phyloP scores from a whole-genome alignment of 331 rosid species.

The Acacia pycnantha region DNA sequence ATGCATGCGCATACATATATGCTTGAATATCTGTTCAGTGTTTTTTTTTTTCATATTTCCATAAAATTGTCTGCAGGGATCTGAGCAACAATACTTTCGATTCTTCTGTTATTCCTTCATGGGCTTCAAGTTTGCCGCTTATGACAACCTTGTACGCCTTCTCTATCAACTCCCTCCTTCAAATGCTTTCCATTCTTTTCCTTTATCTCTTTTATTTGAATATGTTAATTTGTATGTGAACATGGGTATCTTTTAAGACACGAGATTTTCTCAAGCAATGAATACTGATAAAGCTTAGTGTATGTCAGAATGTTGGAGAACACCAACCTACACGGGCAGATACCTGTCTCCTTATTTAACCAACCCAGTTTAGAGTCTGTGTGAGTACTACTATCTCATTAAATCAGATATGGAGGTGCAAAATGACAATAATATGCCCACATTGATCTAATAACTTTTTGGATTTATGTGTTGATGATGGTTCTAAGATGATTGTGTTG shows the following conservation, averaged over 20 bases:
- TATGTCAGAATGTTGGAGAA: constrained; percentile 42
- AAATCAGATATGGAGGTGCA: background rate
- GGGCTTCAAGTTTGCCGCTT: constrained; percentile 43
- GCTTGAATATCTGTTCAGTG: background rate
- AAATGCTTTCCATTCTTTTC: background rate
- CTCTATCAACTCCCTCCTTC: constrained; percentile 6
- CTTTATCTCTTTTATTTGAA: background rate
- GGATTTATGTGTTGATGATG: constrained; percentile 14
- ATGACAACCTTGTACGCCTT: constrained; percentile 63
- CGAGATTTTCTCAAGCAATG: background rate
- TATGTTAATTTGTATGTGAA: background rate
- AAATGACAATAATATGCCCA: background rate
- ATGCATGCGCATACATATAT: background rate
- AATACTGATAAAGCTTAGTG: background rate
- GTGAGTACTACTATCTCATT: constrained; percentile 39
- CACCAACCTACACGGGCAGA: constrained; percentile 31
- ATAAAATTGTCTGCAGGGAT: constrained; percentile 54
- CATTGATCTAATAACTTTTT: background rate
- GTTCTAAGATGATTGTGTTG: constrained; percentile 2
- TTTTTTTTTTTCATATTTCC: background rate
- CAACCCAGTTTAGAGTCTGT: constrained; percentile 38
- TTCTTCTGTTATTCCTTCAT: constrained; percentile 45
- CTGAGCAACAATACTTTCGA: constrained; percentile 58
- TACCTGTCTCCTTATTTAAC: constrained; percentile 40
- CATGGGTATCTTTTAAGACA: background rate